Evolutionary conservation across 2,329 filamentous ascomycete species (phyloP), one percentile per base, ranked within the genome.

Genomic region (Aquanectria penicillioides): DNA sequence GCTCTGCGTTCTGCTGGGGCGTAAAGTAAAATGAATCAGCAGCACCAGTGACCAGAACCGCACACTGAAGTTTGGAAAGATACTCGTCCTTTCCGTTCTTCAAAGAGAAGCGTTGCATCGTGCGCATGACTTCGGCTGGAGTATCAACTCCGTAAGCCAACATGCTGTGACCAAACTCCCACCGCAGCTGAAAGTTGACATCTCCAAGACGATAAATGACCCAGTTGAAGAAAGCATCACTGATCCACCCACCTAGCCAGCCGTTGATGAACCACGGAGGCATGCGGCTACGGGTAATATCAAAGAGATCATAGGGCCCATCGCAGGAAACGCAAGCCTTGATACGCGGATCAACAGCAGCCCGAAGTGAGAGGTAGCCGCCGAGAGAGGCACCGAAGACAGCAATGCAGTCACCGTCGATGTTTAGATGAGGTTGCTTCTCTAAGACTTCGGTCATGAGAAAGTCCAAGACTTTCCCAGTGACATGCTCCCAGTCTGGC

Each of bases 331-430:
- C 67, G 57, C 77, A 80, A 0, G 80, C 81, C 53, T 75, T 77
- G 71, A 83, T 69, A 1, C 81, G 75, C 0, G 72, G 56, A 63
- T 82, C 80, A 0, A 67, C 63, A 0, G 76, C 77, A 2, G 67
- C 77, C 0, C 82, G 76, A 6, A 83, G 71, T 1, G 80, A 78
- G 43, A 75, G 78, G 60, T 83, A 83, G 1, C 75, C 82, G 3
- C 81, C 80, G 61, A 81, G 69, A 2, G 75, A 75, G 0, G 74
- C 71, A 0, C 80, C 80, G 2, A 65, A 50, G 15, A 81, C 52
- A 0, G 75, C 75, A 13, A 83, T 67, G 8, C 68, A 64, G 2
- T 69, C 62, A 0, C 75, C 34, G 48, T 83, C 79, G 1, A 82
- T 69, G 1, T 74, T 58, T 0, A 66, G 46, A 1, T 73, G 65